phyloP scores from a whole-genome alignment of 257 asterid genomes.

The Plectranthus barbatus region DNA sequence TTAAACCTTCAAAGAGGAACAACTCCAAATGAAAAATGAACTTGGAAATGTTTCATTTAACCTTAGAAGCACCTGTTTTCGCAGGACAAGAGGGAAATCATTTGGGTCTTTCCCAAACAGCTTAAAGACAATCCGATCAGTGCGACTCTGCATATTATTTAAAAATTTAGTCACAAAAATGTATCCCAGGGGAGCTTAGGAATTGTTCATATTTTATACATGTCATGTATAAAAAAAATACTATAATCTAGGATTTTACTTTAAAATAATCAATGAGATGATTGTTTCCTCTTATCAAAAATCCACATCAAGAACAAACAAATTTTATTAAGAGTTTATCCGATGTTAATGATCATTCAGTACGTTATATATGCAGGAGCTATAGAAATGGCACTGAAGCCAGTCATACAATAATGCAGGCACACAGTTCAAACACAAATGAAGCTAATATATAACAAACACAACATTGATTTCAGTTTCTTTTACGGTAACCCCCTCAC shows the following conservation, averaged over 20 bases:
- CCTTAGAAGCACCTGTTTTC: conserved; percentile 59
- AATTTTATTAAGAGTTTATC: neutral
- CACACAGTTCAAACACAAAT: too few relatives aligned
- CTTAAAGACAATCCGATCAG: conserved; percentile 80
- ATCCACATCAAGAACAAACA: neutral
- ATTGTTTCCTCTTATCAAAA: neutral
- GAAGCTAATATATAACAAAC: neutral
- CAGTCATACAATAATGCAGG: too few relatives aligned
- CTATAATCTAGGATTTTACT: neutral
- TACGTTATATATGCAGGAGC: neutral
- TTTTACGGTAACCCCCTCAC: too few relatives aligned
- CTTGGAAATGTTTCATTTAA: neutral
- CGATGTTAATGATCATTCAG: neutral
- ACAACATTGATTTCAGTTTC: neutral
- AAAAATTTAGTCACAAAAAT: neutral
- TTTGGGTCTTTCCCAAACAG: conserved; percentile 83
- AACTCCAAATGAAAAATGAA: conserved; percentile 5
- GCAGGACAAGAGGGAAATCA: conserved; percentile 55
- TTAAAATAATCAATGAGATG: neutral
- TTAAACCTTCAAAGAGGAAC: conserved; percentile 3
- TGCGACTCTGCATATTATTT: conserved; percentile 51
- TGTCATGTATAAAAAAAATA: neutral
- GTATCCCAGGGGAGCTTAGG: neutral
- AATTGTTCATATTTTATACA: neutral
- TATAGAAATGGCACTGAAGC: neutral